Percentiles rank a stretch among this genome's conserved stretches.
These are phyloP conservation scores for Mikania micrantha DNA, from an alignment of 129 eudicot species.

Conservation along the genomic window DNA sequence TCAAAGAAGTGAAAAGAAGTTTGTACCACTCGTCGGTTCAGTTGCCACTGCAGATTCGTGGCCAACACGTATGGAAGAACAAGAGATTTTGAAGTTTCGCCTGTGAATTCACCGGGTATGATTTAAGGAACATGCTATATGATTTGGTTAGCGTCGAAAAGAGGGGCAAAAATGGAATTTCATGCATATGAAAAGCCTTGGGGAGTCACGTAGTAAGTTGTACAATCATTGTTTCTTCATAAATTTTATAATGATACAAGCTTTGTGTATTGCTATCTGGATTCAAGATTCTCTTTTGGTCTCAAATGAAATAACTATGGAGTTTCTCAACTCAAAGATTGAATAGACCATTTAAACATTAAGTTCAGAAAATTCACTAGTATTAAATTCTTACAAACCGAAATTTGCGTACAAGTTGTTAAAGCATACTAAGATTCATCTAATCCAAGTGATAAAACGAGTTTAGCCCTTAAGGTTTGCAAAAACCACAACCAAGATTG, in stretches of 20 bases:
- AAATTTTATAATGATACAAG: constrained; percentile 19
- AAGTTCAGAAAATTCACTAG: constrained; percentile 27
- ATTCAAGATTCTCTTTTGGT: background rate
- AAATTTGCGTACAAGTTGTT: too few relatives aligned
- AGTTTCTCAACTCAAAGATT: background rate
- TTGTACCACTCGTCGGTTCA: background rate
- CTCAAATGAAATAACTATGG: background rate
- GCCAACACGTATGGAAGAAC: background rate
- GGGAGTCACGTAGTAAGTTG: constrained; percentile 21
- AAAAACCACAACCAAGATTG: too few relatives aligned
- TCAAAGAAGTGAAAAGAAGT: background rate
- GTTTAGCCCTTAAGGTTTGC: too few relatives aligned
- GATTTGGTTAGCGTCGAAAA: constrained; percentile 5
- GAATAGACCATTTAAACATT: background rate
- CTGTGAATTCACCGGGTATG: background rate
- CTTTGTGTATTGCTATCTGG: constrained; percentile 7
- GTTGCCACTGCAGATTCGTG: background rate
- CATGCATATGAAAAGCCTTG: background rate
- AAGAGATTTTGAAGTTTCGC: constrained; percentile 1
- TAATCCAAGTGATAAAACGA: too few relatives aligned
- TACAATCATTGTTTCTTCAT: constrained; percentile 22
- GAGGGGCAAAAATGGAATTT: background rate
- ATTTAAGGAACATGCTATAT: background rate
- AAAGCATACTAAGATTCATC: too few relatives aligned
- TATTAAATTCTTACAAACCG: too few relatives aligned